Evolutionary conservation across 1,284 basidiomycete genomes (phyloP), one percentile per base, ranked within the genome.

Genomic region (Ustilago bromivora): DNA sequence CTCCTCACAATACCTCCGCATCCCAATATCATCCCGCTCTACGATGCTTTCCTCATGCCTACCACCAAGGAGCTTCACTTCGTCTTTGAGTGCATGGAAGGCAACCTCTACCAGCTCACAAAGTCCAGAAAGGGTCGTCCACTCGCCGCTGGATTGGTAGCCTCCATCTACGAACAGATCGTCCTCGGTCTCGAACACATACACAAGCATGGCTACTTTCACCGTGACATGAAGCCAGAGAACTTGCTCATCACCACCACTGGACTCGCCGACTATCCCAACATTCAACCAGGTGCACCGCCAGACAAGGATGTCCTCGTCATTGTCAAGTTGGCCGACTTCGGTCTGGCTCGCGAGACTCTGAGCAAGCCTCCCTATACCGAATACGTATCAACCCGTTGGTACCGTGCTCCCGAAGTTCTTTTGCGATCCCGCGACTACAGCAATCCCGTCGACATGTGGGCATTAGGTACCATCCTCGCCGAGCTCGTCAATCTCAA

Each of bases 191-290:
- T 99, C 41, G 89, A 95, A 83, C 97, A 99, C 86, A 95, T 99
- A 75, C 97, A 99, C 87, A 86, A 89, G 17, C 89, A 92, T 56
- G 96, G 96, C 66, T 99, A 97, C 87, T 99, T 99, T 87, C 97
- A 99, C 87, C 94, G 97, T 62, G 97, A 99, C 87, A 96, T 99
- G 94, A 99, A 99, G 87, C 97, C 97, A 34, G 97, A 99, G 86
- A 99, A 99, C 83, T 91, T 99, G n/a, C 91, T 99, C 63, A 96
- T 99, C 82, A 99, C 97, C n/a, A 99, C 97, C 2, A 98, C 95
- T 11, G 97, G 97, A 31, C 90, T 98, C 57, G 92, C 93, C 78
- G 95, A 98, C 87, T 99, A 99, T 86, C 92, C 91, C n/a, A 79
- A 76, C 61, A 78, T 82, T 15, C 68, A 75, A 12, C 71, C 81